Evolutionary conservation across 2,329 filamentous ascomycete species (phyloP).

Genomic region (Tolypocladium paradoxum): DNA sequence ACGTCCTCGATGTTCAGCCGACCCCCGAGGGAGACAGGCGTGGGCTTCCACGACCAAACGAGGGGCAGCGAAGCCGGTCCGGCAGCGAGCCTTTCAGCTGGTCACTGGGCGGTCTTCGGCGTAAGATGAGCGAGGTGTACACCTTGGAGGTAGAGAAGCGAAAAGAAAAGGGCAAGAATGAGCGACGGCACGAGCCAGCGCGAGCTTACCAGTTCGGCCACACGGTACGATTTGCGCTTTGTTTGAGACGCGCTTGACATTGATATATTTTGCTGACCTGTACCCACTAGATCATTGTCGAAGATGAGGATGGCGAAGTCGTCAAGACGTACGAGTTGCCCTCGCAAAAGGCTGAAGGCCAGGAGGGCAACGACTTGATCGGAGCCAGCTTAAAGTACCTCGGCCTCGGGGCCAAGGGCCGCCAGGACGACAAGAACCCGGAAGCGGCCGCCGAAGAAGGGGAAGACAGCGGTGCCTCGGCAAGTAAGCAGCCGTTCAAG

Average conservation of each 20-base stretch:
- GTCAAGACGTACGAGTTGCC: conserved; percentile 75
- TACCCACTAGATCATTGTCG: conserved; percentile 60
- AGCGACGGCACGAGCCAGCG: conserved; percentile 59
- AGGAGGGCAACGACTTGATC: conserved; percentile 27
- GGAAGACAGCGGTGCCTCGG: conserved; percentile 18
- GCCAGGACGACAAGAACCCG: conserved; percentile 26
- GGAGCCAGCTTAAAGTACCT: conserved; percentile 41
- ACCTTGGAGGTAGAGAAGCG: conserved; percentile 52
- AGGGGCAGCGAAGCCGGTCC: conserved; percentile 2
- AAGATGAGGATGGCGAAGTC: conserved; percentile 78
- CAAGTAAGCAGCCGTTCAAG: conserved; percentile 28
- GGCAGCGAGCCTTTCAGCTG: conserved; percentile 11
- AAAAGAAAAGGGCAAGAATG: conserved; percentile 50
- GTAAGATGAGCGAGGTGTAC: conserved; percentile 39
- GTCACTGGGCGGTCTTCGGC: conserved; percentile 32
- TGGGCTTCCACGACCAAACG: background rate
- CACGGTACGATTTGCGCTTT: conserved; percentile 38
- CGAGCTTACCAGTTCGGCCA: conserved; percentile 78
- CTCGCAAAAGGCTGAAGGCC: conserved; percentile 33
- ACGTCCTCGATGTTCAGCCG: conserved; percentile 60
- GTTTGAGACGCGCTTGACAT: background rate
- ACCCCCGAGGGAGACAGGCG: conserved; percentile 4
- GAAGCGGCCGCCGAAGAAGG: conserved; percentile 18
- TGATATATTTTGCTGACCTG: background rate
- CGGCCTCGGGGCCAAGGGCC: conserved; percentile 36